phyloP scores from a whole-genome alignment of 768 basidiomycete species.

The Termitomyces sp. region DNA sequence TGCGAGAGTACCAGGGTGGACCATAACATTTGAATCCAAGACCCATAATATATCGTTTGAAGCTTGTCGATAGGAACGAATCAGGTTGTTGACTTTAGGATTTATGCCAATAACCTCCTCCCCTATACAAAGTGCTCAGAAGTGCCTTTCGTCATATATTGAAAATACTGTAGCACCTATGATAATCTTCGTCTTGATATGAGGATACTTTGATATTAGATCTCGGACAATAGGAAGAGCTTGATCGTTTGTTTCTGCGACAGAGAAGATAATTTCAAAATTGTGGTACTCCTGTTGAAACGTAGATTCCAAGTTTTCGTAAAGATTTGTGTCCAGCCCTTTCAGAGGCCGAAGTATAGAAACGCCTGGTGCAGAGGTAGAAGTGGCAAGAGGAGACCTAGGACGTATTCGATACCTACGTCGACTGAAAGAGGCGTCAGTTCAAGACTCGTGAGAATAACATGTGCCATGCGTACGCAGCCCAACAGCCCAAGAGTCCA shows the following conservation, averaged over 20 bases:
- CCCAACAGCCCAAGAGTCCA: conserved; percentile 58
- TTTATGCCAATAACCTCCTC: conserved; percentile 86
- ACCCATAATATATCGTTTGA: conserved; percentile 92
- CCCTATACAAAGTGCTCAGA: conserved; percentile 36
- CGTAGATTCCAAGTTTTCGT: conserved; percentile 92
- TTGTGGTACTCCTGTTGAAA: conserved; percentile 90
- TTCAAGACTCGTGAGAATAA: not conserved
- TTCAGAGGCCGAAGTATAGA: conserved; percentile 93
- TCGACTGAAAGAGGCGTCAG: conserved; percentile 41
- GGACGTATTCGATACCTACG: conserved; percentile 68
- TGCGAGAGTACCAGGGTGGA: conserved; percentile 71
- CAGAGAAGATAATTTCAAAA: conserved; percentile 87
- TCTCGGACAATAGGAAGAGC: conserved; percentile 80
- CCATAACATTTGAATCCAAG: conserved; percentile 90
- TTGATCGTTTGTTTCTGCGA: conserved; percentile 86
- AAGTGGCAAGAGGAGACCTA: conserved; percentile 52
- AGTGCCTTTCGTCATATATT: not conserved
- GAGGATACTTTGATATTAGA: conserved; percentile 73
- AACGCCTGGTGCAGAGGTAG: conserved; percentile 69
- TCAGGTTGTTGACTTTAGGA: conserved; percentile 96
- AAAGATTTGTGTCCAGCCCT: conserved; percentile 92
- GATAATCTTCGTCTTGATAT: conserved; percentile 65
- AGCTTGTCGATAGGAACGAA: conserved; percentile 77
- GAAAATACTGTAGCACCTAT: conserved; percentile 49
- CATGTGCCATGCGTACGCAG: conserved; percentile 51